Evolutionary conservation across 768 basidiomycete genomes (phyloP), one percentile per base, ranked within the genome.

Genomic region (Amanita pseudoporphyria): DNA sequence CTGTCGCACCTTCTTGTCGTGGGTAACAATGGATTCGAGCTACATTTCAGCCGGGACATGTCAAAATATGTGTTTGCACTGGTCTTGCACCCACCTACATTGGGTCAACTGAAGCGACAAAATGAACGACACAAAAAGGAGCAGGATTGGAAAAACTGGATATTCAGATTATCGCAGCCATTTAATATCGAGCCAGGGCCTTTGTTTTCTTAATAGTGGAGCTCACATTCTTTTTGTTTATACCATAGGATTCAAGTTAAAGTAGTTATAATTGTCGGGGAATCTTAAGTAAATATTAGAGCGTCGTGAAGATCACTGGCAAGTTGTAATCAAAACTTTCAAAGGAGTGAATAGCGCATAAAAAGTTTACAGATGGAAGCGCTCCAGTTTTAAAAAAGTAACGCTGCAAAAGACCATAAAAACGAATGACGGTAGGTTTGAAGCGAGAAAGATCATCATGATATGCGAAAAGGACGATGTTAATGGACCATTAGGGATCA

Each of bases 81-180:
- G 5, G 70, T 71, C 42, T 68, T 65, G 1, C 79, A 82, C 58
- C 65, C 58, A 32, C 80, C 80, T 3, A 79, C 76, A 6, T 54
- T 40, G 6, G 60, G 56, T 2, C 80, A 81, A 56, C 55, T 78
- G 2, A 56, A 62, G 21, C 58, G 66, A 51, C 53, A 69, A n/a
- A 55, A 57, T 36, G 55, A 60, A 26, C 57, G 58, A 38, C 55
- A 61, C 3, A 55, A 62, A 39, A 67, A 64, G 49, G 60, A 72
- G 45, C 53, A 58, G 39, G 62, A 63, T 42, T 78, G 74, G 76
- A 52, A 64, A n/a, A 56, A 63, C 5, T 75, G 72, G 69, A 51
- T 71, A n/a, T 40, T 54, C 10, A 46, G 60, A 26, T 56, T 71
- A 40, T 58, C 65, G 2, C 55, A 56, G 38, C 69, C 71, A 28